phyloP scores from a whole-genome alignment of 2,329 filamentous ascomycete genomes.

The Trichoderma lentiforme region DNA sequence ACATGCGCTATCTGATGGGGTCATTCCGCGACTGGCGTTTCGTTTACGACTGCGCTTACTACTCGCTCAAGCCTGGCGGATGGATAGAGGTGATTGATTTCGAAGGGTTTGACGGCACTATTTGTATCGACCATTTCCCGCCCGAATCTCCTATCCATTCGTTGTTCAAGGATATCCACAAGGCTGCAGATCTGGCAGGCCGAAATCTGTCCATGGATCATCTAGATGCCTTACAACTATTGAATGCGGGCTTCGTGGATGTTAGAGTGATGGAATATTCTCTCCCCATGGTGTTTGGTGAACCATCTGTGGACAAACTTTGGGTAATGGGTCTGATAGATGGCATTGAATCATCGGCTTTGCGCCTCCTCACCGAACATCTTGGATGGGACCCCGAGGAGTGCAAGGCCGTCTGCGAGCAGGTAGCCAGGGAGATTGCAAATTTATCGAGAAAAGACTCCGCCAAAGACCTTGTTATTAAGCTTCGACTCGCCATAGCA shows the following conservation, averaged over 20 bases:
- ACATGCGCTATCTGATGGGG: conserved; percentile 54
- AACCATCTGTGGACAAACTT: conserved; percentile 47
- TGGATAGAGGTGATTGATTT: conserved; percentile 57
- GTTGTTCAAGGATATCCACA: conserved; percentile 40
- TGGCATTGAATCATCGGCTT: conserved; percentile 45
- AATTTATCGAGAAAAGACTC: conserved; percentile 45
- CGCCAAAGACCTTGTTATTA: conserved; percentile 43
- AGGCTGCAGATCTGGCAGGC: conserved; percentile 44
- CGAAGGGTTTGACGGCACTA: conserved; percentile 41
- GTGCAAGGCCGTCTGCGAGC: conserved; percentile 46
- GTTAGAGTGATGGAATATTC: conserved; percentile 46
- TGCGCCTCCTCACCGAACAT: conserved; percentile 51
- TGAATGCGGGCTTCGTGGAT: conserved; percentile 51
- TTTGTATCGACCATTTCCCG: conserved; percentile 39
- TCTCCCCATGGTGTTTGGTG: conserved; percentile 47
- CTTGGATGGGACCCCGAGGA: conserved; percentile 51
- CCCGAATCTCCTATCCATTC: conserved; percentile 44
- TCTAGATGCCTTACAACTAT: conserved; percentile 43
- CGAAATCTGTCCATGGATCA: conserved; percentile 45
- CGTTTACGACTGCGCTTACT: conserved; percentile 51
- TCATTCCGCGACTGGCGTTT: conserved; percentile 55
- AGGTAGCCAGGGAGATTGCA: conserved; percentile 47
- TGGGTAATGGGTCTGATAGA: conserved; percentile 53
- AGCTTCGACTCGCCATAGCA: conserved; percentile 47
- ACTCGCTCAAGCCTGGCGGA: conserved; percentile 54